Percentiles rank a stretch among this genome's conserved stretches.
These are phyloP conservation scores for Phallus indusiatus DNA, from an alignment of 768 basidiomycete species.

Conservation along the genomic window DNA sequence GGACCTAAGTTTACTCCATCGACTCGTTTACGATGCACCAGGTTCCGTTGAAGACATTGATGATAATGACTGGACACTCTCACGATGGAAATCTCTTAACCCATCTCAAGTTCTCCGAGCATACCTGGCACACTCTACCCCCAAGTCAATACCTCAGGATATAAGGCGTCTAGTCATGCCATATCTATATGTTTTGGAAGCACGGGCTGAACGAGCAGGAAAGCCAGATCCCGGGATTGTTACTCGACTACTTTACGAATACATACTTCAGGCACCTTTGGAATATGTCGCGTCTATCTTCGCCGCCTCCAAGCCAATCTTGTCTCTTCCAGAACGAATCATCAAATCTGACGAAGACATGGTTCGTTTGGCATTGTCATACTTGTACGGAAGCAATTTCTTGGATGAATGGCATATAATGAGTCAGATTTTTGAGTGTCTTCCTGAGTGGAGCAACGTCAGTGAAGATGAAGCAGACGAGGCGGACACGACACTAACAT, in stretches of 20 bases:
- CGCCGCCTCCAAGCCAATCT: constrained; percentile 85
- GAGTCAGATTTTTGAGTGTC: constrained; percentile 90
- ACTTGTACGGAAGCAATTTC: constrained; percentile 74
- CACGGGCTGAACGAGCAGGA: constrained; percentile 75
- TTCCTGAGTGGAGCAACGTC: constrained; percentile 77
- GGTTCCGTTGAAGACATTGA: constrained; percentile 27
- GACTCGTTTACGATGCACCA: constrained; percentile 77
- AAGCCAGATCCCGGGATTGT: constrained; percentile 58
- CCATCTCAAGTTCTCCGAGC: constrained; percentile 58
- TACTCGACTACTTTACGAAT: constrained; percentile 58
- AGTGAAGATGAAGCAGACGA: constrained; percentile 57
- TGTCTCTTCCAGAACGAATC: constrained; percentile 59
- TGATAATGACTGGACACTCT: constrained; percentile 64
- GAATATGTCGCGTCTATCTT: constrained; percentile 67
- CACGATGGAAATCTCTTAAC: constrained; percentile 60
- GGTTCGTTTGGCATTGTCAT: constrained; percentile 77
- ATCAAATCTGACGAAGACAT: constrained; percentile 78
- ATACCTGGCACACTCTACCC: constrained; percentile 66
- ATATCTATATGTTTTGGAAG: constrained; percentile 87
- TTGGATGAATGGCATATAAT: constrained; percentile 71
- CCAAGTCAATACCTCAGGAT: constrained; percentile 53
- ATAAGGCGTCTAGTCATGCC: constrained; percentile 77
- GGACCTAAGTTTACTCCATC: constrained; percentile 79
- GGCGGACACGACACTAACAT: constrained; percentile 72
- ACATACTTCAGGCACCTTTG: constrained; percentile 59